phyloP scores from a whole-genome alignment of 164 flowering plant species.

The Cinnamomum micranthum region DNA sequence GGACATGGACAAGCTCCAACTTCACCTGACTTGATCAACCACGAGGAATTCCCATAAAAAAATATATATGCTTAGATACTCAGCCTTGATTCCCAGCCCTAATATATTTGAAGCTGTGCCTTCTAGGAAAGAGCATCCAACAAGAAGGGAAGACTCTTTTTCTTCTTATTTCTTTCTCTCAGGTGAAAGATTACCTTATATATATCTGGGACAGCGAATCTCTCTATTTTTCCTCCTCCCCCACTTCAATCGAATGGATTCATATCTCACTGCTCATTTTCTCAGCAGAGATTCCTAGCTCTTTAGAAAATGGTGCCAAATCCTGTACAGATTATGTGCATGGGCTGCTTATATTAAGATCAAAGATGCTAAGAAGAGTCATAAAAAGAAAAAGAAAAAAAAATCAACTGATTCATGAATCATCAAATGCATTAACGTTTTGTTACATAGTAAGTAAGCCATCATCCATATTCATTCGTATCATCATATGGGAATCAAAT shows the following conservation, averaged over 20 bases:
- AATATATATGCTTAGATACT: no score
- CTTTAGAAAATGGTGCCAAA: neutral
- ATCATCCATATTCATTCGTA: neutral
- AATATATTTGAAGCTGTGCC: no score
- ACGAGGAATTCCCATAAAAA: no score
- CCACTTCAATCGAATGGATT: conserved; percentile 1
- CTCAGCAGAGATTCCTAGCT: neutral
- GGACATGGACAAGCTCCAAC: no score
- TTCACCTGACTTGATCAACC: no score
- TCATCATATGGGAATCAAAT: neutral
- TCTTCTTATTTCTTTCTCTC: neutral
- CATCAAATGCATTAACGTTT: neutral
- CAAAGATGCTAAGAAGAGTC: no score
- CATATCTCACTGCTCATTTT: neutral
- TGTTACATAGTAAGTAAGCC: neutral
- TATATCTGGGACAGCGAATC: neutral
- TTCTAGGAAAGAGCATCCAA: no score
- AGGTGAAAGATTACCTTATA: neutral
- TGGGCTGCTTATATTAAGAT: no score
- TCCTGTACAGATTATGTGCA: neutral
- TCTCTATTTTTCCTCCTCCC: neutral
- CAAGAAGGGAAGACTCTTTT: no score
- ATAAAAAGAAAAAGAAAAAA: neutral
- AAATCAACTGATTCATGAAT: neutral
- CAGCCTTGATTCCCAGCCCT: no score